Conservation (phyloP, 2,329 filamentous ascomycete genomes). For the Beauveria rudraprayagi region DNA sequence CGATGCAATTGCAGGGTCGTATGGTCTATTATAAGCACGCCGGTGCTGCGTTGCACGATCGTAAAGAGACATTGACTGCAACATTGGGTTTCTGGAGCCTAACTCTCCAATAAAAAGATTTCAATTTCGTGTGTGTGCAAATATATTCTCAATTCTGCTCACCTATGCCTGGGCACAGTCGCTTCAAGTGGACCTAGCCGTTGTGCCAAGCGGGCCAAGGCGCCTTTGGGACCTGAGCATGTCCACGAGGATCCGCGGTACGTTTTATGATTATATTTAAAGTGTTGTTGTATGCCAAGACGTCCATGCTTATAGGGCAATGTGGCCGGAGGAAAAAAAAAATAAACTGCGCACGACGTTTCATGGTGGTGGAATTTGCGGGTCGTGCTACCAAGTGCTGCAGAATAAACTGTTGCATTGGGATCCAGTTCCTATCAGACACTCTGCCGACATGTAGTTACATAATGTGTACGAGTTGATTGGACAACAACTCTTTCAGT, state of each 20-base stretch:
- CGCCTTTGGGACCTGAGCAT: not conserved
- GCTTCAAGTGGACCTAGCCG: not conserved
- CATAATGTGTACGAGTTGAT: not conserved
- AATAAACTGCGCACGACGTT: not conserved
- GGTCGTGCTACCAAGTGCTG: not conserved
- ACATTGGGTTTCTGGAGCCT: not conserved
- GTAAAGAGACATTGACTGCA: not conserved
- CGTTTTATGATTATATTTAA: not conserved
- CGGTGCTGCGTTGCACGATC: not conserved
- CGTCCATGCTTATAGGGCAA: not conserved
- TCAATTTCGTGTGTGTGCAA: not conserved
- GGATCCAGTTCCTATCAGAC: not conserved
- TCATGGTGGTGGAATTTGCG: constrained; percentile 3
- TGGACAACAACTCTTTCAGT: not conserved
- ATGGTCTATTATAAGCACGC: not conserved
- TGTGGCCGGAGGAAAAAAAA: not conserved
- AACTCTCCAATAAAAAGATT: not conserved
- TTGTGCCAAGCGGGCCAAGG: not conserved
- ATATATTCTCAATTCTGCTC: constrained; percentile 8
- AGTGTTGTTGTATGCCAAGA: not conserved
- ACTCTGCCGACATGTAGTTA: not conserved
- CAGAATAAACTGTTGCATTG: not conserved
- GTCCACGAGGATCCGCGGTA: not conserved
- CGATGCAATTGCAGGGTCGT: not conserved
- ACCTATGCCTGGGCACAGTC: not conserved